Percentiles rank a stretch among this genome's conserved stretches.
Conservation (phyloP, 2,329 filamentous ascomycete genomes). For the Leptodontidium sp. region DNA sequence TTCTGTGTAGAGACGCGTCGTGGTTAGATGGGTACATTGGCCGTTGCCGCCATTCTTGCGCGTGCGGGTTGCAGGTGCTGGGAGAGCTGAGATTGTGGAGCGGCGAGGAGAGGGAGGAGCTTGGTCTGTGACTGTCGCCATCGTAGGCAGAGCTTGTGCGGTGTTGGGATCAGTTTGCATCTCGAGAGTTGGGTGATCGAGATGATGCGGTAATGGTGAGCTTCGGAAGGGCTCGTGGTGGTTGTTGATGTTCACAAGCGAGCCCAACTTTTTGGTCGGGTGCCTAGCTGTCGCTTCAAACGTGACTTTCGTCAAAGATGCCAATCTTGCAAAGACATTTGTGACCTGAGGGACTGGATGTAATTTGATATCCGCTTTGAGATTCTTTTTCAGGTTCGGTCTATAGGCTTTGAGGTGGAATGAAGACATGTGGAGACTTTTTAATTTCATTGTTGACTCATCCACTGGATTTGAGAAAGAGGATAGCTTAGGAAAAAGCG, state of each 20-base stretch:
- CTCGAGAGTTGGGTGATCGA: not conserved
- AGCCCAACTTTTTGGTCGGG: not conserved
- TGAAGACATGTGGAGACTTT: not conserved
- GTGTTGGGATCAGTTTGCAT: not conserved
- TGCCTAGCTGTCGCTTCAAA: not conserved
- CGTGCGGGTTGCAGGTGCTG: not conserved
- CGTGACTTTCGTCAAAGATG: not conserved
- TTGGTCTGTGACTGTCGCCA: not conserved
- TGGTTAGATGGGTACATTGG: constrained; percentile 71
- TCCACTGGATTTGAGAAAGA: not conserved
- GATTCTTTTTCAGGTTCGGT: not conserved
- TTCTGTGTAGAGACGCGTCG: constrained; percentile 69
- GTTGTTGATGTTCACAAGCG: constrained; percentile 20
- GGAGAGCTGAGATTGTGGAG: not conserved
- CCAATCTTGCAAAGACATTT: not conserved
- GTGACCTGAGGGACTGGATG: not conserved
- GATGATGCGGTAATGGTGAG: not conserved
- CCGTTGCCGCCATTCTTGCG: constrained; percentile 26
- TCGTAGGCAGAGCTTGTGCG: not conserved
- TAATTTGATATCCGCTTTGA: not conserved
- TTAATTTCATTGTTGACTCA: not conserved
- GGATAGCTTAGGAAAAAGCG: no score
- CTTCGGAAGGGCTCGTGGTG: not conserved
- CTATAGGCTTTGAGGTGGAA: not conserved
- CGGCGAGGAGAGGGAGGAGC: constrained; percentile 14